phyloP scores from a whole-genome alignment of 805 yeast genomes.

The Jamesozyma jinghongensis region DNA sequence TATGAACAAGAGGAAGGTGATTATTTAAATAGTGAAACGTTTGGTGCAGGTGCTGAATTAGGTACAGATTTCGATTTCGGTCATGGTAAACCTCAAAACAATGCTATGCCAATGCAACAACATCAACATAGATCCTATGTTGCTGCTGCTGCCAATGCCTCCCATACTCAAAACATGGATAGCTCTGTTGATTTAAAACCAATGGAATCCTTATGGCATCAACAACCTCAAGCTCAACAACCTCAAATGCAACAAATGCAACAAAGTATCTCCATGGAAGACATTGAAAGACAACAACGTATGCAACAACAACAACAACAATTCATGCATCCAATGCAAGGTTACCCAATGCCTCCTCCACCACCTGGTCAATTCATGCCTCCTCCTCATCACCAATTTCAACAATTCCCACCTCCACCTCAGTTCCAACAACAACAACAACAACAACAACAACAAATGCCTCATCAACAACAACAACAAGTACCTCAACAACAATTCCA shows the following conservation, averaged over 20 bases:
- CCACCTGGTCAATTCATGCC: neutral
- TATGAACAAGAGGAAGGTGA: slow-evolving; percentile 66
- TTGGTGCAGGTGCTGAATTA: slow-evolving; percentile 26
- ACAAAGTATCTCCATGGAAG: slow-evolving; percentile 60
- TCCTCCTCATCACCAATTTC: slow-evolving; percentile 3
- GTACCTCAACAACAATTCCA: slow-evolving; percentile 3
- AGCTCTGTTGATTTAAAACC: slow-evolving; percentile 41
- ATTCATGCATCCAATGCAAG: neutral
- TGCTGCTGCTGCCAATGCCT: slow-evolving; percentile 12
- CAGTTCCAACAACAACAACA: slow-evolving; percentile 2
- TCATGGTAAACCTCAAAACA: slow-evolving; percentile 4
- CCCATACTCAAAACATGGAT: slow-evolving; percentile 7
- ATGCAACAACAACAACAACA: slow-evolving; percentile 12
- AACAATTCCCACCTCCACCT: neutral
- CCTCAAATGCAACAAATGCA: slow-evolving; percentile 10
- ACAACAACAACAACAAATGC: neutral
- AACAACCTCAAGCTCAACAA: slow-evolving; percentile 5
- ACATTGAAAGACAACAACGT: slow-evolving; percentile 57
- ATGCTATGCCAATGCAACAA: neutral
- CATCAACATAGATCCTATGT: slow-evolving; percentile 18
- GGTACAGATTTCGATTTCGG: slow-evolving; percentile 33
- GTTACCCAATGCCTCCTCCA: neutral
- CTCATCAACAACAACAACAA: slow-evolving; percentile 3
- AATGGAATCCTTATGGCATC: slow-evolving; percentile 60
- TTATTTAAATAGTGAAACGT: slow-evolving; percentile 29